Evolutionary conservation across 371 early-diverging fungal species (phyloP), one percentile per base, ranked within the genome.

Genomic region (Rhizopus delemar): DNA sequence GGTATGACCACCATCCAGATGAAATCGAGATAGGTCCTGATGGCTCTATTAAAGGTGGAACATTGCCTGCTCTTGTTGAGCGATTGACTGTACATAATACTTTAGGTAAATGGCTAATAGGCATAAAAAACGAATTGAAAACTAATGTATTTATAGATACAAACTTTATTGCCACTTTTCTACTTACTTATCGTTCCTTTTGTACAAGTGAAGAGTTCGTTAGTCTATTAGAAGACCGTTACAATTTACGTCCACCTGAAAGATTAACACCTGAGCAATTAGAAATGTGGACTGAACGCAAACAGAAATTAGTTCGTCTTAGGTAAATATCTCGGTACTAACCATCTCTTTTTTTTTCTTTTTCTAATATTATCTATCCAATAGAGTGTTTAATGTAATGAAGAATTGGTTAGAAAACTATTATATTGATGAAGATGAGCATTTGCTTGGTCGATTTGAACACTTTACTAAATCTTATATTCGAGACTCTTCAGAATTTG

Each of bases 131-230:
- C 29, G 41, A 29, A 3, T 28, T 13, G 43, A 43, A n/a, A 15
- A 15, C 13, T 43, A 5, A 43, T 43, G 13, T 4, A 7, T 43
- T 43, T 43, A 16, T 60, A 66, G 95, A 96, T 54, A 75, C 86
- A 31, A 81, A 81, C 46, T 95, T 89, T 75, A 84, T 87, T 49
- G 81, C 83, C 32, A 88, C 87, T 0, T 95, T 96, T 71, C 64
- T 96, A 67, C 80, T 96, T 70, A 93, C 93, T n/a, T 95, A 93
- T 79, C 88, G 90, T 41, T 88, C 90, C 13, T 95, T 95, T 67
- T 80, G 86, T 31, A 84, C 90, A 2, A 84, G 93, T 7, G 78
- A 78, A n/a, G 87, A 92, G 64, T 75, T 96, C 36, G 77, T 96
- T 35, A 70, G 74, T 16, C 56, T 83, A 36, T 73, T 96, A 53